These are phyloP conservation scores for Ocimum tenuiflorum DNA, from an alignment of 257 asterid genomes.

Conservation along the genomic window DNA sequence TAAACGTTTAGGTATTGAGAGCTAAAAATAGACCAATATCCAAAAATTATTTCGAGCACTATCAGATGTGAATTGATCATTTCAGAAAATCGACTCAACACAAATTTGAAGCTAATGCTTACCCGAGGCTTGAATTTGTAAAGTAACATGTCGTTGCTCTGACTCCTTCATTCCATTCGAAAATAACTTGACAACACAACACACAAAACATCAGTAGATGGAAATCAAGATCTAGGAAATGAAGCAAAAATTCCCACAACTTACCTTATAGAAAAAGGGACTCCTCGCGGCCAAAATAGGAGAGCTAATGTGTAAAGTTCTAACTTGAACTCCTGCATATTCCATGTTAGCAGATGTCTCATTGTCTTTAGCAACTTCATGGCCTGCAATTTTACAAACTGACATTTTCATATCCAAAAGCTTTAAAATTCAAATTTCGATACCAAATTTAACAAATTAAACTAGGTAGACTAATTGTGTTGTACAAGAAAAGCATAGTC, in stretches of 20 bases:
- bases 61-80: neutral
- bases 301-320: slow-evolving; percentile 71
- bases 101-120: slow-evolving; percentile 13
- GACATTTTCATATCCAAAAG: too few species aligned
- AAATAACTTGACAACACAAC: slow-evolving; percentile 49
- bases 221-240: slow-evolving; percentile 7
- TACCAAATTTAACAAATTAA: neutral
- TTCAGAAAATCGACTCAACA: neutral
- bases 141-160: slow-evolving; percentile 50
- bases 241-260: neutral
- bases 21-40: neutral
- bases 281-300: slow-evolving; percentile 89
- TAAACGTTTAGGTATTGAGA: neutral
- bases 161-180: slow-evolving; percentile 63
- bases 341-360: slow-evolving; percentile 40
- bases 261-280: slow-evolving; percentile 65
- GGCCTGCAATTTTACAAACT: too few species aligned
- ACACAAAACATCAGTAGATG: slow-evolving; percentile 11
- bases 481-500: too few species aligned
- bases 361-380: slow-evolving; percentile 13
- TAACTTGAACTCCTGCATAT: slow-evolving; percentile 31
- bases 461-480: neutral
- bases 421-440: neutral
- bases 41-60: neutral
- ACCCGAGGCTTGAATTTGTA: slow-evolving; percentile 67